A percentile compares a stretch with the other conserved stretches of the same genome.
Evolutionary conservation across 2,329 filamentous ascomycete genomes (phyloP).

Genomic region (Coniochaeta sp.): DNA sequence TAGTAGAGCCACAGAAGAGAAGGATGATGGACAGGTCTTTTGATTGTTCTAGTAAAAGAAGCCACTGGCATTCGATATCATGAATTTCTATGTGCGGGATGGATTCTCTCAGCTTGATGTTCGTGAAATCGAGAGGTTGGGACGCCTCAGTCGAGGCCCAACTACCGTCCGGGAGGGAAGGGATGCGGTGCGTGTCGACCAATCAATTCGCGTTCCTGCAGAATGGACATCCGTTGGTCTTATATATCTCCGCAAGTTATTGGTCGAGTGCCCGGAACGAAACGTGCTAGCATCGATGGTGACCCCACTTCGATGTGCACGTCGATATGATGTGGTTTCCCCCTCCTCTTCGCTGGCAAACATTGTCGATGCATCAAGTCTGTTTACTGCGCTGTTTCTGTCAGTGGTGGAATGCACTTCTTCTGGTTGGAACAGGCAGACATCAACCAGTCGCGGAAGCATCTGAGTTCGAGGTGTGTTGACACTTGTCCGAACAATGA

Average conservation of each 20-base stretch:
- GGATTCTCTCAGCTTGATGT: not conserved
- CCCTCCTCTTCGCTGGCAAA: not conserved
- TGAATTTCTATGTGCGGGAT: not conserved
- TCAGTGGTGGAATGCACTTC: not conserved
- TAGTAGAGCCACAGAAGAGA: not conserved
- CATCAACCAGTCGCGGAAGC: not conserved
- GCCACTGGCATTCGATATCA: not conserved
- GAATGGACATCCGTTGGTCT: not conserved
- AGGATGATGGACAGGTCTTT: not conserved
- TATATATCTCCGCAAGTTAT: not conserved
- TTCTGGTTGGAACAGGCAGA: not conserved
- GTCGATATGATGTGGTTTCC: too few species aligned
- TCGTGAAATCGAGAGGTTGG: slow-evolving; percentile 28
- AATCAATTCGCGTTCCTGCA: slow-evolving; percentile 8
- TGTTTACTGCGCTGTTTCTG: not conserved
- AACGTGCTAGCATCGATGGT: not conserved
- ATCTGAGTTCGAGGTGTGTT: not conserved
- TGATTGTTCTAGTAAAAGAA: not conserved
- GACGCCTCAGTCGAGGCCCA: slow-evolving; percentile 8
- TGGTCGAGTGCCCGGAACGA: not conserved
- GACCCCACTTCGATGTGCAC: too few species aligned
- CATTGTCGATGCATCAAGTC: not conserved
- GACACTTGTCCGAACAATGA: not conserved
- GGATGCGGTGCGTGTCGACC: slow-evolving; percentile 1
- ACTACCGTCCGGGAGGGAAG: not conserved